phyloP scores from a whole-genome alignment of 345 rosid genomes.

The Mercurialis annua region DNA sequence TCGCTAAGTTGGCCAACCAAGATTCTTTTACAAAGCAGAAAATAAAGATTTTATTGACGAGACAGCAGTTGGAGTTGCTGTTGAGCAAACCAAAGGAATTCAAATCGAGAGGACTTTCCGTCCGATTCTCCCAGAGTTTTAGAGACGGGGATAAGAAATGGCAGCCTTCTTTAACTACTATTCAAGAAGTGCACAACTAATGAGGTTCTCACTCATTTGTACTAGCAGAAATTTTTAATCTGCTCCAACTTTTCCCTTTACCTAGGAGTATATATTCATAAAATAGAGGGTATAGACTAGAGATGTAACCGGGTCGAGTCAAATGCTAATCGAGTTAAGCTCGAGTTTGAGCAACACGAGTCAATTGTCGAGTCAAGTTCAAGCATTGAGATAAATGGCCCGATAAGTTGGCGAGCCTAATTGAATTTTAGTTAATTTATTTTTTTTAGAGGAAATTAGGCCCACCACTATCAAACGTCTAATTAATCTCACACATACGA shows the following conservation, averaged over 20 bases:
- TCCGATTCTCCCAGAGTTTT: conserved; percentile 20
- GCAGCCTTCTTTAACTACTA: conserved; percentile 54
- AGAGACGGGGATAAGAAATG: conserved; percentile 33
- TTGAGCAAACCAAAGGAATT: conserved; percentile 24
- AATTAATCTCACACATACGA: no score
- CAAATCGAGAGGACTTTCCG: conserved; percentile 13
- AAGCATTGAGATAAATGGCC: no score
- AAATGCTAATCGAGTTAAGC: no score
- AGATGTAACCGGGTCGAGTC: no score
- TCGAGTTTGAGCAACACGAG: no score
- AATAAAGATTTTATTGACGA: conserved; percentile 44
- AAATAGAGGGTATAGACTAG: conserved; percentile 8
- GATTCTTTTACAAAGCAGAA: conserved; percentile 22
- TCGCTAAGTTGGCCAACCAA: conserved; percentile 9
- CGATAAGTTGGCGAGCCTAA: no score
- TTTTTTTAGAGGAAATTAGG: no score
- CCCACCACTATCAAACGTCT: no score
- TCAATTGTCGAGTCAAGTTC: no score
- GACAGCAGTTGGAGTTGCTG: conserved; percentile 43
- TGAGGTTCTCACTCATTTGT: no score
- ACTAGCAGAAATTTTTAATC: conserved; percentile 16
- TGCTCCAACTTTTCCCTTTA: not conserved
- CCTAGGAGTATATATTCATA: not conserved
- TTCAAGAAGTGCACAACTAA: conserved; percentile 31
- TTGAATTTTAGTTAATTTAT: no score